Conservation (phyloP, 2,329 filamentous ascomycete species). For the Curvularia spicifera region DNA sequence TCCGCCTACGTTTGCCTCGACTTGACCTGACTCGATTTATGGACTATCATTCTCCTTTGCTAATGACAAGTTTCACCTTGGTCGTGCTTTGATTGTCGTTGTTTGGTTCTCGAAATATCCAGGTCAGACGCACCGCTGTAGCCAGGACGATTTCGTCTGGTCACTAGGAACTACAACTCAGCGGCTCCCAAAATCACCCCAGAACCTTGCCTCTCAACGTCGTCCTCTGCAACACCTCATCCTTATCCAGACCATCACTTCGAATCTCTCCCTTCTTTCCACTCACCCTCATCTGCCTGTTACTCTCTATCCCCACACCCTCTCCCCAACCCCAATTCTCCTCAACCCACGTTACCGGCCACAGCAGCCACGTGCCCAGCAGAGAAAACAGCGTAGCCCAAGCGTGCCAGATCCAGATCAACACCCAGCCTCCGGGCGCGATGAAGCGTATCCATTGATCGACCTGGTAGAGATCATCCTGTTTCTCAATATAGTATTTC, state of each 20-base stretch:
- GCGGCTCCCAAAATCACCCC: slow-evolving; percentile 10
- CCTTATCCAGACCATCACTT: slow-evolving; percentile 19
- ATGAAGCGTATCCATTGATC: slow-evolving; percentile 79
- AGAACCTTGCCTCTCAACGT: slow-evolving; percentile 23
- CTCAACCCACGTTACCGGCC: slow-evolving; percentile 53
- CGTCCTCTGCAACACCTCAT: slow-evolving; percentile 18
- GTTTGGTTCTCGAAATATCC: not conserved
- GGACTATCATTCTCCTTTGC: not conserved
- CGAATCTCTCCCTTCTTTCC: slow-evolving; percentile 12
- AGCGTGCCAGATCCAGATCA: slow-evolving; percentile 69
- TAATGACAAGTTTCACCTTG: not conserved
- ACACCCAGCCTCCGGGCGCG: slow-evolving; percentile 61
- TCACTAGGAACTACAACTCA: not conserved
- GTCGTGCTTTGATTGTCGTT: not conserved
- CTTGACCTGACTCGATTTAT: not conserved
- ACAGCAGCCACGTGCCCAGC: slow-evolving; percentile 60
- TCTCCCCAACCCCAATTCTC: slow-evolving; percentile 27
- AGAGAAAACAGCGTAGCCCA: slow-evolving; percentile 70
- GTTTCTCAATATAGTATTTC: slow-evolving; percentile 74
- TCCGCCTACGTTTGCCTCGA: not conserved
- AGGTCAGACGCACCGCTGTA: not conserved
- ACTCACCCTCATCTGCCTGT: slow-evolving; percentile 11
- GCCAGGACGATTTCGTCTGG: not conserved
- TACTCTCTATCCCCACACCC: slow-evolving; percentile 16
- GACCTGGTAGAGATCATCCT: slow-evolving; percentile 83